Evolutionary conservation across 2,329 filamentous ascomycete species (phyloP).

Genomic region (Aspergillus pseudotamarii): DNA sequence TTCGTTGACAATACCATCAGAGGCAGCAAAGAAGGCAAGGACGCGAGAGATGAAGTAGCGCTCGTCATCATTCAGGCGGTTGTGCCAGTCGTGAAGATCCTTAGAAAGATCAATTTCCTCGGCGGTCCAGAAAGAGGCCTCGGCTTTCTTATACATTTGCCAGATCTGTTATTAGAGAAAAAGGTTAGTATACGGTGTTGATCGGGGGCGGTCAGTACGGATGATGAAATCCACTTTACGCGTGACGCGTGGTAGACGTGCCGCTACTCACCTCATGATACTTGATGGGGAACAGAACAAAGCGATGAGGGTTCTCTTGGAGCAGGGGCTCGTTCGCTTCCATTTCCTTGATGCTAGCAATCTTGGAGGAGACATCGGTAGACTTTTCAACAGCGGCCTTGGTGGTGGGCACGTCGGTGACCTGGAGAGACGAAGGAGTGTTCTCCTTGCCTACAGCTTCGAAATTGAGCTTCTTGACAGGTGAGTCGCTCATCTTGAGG

Average conservation of each 20-base stretch:
- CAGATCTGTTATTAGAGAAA: slow-evolving; percentile 73
- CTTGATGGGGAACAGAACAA: slow-evolving; percentile 98
- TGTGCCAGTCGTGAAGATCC: slow-evolving; percentile 99
- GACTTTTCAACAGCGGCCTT: slow-evolving; percentile 56
- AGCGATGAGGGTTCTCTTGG: slow-evolving; percentile 92
- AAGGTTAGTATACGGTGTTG: slow-evolving; percentile 41
- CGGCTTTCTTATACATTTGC: slow-evolving; percentile 99
- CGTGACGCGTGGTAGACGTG: slow-evolving; percentile 60
- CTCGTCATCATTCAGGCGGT: slow-evolving; percentile 94
- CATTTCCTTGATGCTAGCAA: slow-evolving; percentile 62
- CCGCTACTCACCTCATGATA: slow-evolving; percentile 85
- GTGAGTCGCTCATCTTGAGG: slow-evolving; percentile 86
- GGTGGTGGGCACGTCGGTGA: slow-evolving; percentile 57
- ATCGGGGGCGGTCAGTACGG: slow-evolving; percentile 8
- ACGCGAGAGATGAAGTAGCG: slow-evolving; percentile 98
- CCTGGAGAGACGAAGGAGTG: slow-evolving; percentile 55
- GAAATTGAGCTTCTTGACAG: slow-evolving; percentile 87
- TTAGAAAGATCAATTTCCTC: slow-evolving; percentile 99
- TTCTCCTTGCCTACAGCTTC: slow-evolving; percentile 79
- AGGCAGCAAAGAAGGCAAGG: slow-evolving; percentile 97
- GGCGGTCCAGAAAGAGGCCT: slow-evolving; percentile 99
- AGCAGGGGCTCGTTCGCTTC: slow-evolving; percentile 88
- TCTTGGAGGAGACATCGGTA: slow-evolving; percentile 43
- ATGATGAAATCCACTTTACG: slow-evolving; percentile 62
- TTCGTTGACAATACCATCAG: slow-evolving; percentile 99